Conservation (phyloP, 352 stramenopile genomes). For the Phytophthora cactorum region DNA sequence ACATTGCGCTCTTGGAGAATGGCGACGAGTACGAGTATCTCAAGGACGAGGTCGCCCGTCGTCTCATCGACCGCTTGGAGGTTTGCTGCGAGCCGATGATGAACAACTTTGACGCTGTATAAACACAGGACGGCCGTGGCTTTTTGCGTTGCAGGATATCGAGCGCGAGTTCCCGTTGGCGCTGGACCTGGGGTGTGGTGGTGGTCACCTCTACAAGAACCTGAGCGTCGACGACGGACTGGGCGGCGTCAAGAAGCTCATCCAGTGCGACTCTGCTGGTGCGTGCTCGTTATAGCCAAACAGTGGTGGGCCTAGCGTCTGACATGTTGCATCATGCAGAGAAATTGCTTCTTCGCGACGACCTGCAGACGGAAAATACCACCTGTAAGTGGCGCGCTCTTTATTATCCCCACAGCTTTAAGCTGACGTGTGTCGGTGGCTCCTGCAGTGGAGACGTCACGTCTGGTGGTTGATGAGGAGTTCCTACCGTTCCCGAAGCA, state of each 20-base stretch:
- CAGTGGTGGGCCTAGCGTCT: not conserved
- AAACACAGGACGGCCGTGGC: not conserved
- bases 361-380: constrained; percentile 31
- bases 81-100: constrained; percentile 26
- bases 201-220: constrained; percentile 86
- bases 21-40: constrained; percentile 86
- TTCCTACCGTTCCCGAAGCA: constrained; percentile 94
- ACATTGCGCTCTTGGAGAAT: constrained; percentile 61
- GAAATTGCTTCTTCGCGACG: constrained; percentile 76
- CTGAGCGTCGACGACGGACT: constrained; percentile 74
- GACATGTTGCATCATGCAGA: constrained; percentile 38
- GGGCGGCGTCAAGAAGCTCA: constrained; percentile 74
- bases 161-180: constrained; percentile 83
- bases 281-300: not conserved
- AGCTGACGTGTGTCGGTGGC: constrained; percentile 1
- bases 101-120: not conserved
- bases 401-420: not conserved
- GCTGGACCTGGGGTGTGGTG: constrained; percentile 81
- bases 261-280: constrained; percentile 83
- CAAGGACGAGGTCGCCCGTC: constrained; percentile 85
- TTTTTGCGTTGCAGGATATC: constrained; percentile 58
- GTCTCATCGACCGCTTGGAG: constrained; percentile 82
- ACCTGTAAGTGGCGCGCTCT: constrained; percentile 21
- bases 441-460: constrained; percentile 67
- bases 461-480: constrained; percentile 91